Percentiles rank a stretch among this genome's conserved stretches.
phyloP scores from a whole-genome alignment of 768 basidiomycete genomes.

The Pisolithus albus region DNA sequence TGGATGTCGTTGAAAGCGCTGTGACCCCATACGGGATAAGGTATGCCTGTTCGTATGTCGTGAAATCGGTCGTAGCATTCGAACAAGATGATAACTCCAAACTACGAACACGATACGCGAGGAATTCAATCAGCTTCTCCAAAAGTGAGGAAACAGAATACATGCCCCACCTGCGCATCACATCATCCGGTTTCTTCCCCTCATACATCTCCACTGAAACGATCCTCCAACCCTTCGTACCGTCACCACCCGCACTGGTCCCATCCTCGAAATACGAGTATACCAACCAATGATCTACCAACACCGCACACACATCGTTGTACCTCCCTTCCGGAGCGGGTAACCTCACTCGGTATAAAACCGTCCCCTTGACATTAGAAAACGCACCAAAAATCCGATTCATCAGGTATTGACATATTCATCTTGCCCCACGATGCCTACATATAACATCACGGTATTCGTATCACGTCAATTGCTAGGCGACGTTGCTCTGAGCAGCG shows the following conservation, averaged over 20 bases:
- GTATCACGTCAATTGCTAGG: background rate
- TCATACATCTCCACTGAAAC: constrained; percentile 90
- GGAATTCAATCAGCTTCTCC: background rate
- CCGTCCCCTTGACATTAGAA: constrained; percentile 57
- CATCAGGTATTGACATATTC: no score
- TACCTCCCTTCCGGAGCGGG: constrained; percentile 42
- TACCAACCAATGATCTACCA: constrained; percentile 91
- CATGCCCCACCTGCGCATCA: constrained; percentile 55
- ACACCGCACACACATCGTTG: constrained; percentile 50
- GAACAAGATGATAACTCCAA: constrained; percentile 51
- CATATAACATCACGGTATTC: no score
- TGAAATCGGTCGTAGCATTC: constrained; percentile 44
- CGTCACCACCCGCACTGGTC: constrained; percentile 32
- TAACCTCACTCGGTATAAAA: constrained; percentile 61
- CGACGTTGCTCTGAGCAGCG: constrained; percentile 22
- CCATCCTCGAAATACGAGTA: constrained; percentile 73
- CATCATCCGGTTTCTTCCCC: constrained; percentile 57
- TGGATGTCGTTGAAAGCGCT: constrained; percentile 67
- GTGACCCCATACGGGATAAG: constrained; percentile 63
- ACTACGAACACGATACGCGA: constrained; percentile 25
- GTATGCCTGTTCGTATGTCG: constrained; percentile 63
- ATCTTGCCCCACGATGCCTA: no score
- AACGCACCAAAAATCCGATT: no score
- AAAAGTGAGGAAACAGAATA: background rate
- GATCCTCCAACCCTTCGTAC: constrained; percentile 60